Evolutionary conservation across 192 early-diverging fungal genomes (phyloP), one percentile per base, ranked within the genome.

Genomic region (Chytriomyces sp.): DNA sequence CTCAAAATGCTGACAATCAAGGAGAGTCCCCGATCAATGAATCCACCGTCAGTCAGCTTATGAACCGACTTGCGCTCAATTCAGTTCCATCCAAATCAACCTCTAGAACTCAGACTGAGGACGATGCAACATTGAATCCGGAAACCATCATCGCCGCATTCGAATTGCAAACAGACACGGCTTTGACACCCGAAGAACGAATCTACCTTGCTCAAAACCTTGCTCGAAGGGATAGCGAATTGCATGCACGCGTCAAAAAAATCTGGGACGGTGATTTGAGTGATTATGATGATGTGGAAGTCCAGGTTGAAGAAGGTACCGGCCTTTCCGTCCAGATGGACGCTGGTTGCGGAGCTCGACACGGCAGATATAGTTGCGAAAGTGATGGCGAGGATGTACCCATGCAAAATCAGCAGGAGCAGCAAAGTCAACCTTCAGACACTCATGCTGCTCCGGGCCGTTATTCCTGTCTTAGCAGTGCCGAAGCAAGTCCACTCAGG

Each of bases 241-340:
- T 70, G 69, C 49, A 70, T 70, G 69, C 49, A 50, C 10, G 45
- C 4, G 24, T 70, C n/a, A 20, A 48, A 20, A 35, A 28, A 16
- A 59, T 70, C 26, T 70, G 69, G 69, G 53, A 70, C 35, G 69
- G 69, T 7, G 28, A 70, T 26, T 20, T 70, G 50, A 28, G 7
- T 57, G 69, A 24, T 23, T 70, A 70, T 28, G 69, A 70, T 16
- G 69, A 70, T 70, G 35, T 70, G 13, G 69, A 70, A 28, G 69
- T 70, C 7, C 49, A 70, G 28, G 13, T 70, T 70, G 49, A 23
- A 45, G 7, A 45, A 70, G 7, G 8, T 35, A 35, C 35, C 35
- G 35, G 35, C 2, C 35, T 35, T 35, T 35, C 35, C 4, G 35
- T 1, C 35, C 35, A 35, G 35, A 35, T 35, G 35, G 35, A 35